phyloP scores from a whole-genome alignment of 2,329 filamentous ascomycete species.

The Pseudogymnoascus sp. region DNA sequence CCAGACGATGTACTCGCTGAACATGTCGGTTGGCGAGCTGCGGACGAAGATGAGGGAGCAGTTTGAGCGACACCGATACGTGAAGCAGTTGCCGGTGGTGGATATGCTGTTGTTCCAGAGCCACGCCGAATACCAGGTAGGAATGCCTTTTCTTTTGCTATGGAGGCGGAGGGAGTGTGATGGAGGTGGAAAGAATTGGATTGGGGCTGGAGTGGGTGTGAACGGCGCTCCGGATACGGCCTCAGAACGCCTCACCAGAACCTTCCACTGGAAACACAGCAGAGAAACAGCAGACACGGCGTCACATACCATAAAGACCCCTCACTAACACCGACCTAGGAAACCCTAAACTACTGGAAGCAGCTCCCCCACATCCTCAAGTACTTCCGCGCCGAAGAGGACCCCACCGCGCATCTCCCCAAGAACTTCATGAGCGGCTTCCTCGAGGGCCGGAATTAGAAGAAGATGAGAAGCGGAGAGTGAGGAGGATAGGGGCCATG shows the following conservation, averaged over 20 bases:
- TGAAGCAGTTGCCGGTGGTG: constrained; percentile 78
- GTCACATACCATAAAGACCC: background rate
- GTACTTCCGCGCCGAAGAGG: constrained; percentile 88
- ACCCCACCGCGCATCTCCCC: constrained; percentile 65
- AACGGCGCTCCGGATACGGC: background rate
- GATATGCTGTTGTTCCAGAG: constrained; percentile 88
- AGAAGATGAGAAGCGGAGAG: background rate
- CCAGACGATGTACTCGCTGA: constrained; percentile 92
- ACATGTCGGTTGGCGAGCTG: constrained; percentile 76
- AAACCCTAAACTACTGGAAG: constrained; percentile 99
- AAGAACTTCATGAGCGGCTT: constrained; percentile 90
- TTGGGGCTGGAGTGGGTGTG: background rate
- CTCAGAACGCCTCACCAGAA: background rate
- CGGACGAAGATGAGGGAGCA: constrained; percentile 93
- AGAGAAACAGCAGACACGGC: background rate
- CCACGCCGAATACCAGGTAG: constrained; percentile 87
- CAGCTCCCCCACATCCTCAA: constrained; percentile 92
- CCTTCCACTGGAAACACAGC: background rate
- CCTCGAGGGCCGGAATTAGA: constrained; percentile 55
- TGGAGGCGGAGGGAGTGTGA: background rate
- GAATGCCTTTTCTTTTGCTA: constrained; percentile 10
- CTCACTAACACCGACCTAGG: constrained; percentile 43
- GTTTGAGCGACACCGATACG: constrained; percentile 91
- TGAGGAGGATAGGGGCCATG: background rate
- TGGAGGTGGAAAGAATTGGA: background rate